Percentiles rank a stretch among this genome's conserved stretches.
These are phyloP conservation scores for Podospora anserina DNA, from an alignment of 495 filamentous ascomycete species.

Conservation along the genomic window DNA sequence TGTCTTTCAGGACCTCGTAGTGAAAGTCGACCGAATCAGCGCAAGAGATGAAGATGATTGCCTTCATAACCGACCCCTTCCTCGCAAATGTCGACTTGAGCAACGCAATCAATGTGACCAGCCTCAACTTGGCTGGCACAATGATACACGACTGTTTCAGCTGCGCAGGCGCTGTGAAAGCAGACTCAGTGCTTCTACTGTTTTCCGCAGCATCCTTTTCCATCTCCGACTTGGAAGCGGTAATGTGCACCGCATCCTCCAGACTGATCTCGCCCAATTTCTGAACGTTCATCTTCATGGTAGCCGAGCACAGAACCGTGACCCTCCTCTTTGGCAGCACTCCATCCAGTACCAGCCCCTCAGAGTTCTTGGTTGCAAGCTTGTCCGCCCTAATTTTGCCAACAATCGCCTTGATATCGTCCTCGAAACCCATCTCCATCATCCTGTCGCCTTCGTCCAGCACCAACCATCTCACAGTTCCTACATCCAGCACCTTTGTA, in stretches of 20 bases:
- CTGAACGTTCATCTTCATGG: slow-evolving; percentile 94
- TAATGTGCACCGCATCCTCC: slow-evolving; percentile 86
- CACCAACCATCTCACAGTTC: slow-evolving; percentile 87
- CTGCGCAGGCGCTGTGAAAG: slow-evolving; percentile 85
- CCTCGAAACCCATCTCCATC: slow-evolving; percentile 96
- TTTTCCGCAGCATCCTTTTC: slow-evolving; percentile 40
- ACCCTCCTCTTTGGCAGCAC: slow-evolving; percentile 69
- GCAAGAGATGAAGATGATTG: slow-evolving; percentile 93
- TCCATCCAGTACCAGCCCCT: slow-evolving; percentile 46
- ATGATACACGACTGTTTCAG: slow-evolving; percentile 86
- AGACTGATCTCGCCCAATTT: slow-evolving; percentile 88
- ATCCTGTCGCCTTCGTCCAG: slow-evolving; percentile 93
- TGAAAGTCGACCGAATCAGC: slow-evolving; percentile 97
- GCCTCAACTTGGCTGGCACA: slow-evolving; percentile 79
- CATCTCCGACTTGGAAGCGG: slow-evolving; percentile 56
- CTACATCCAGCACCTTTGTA: slow-evolving; percentile 82
- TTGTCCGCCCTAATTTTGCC: slow-evolving; percentile 62
- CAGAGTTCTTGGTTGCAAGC: slow-evolving; percentile 36
- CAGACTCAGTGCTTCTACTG: slow-evolving; percentile 43
- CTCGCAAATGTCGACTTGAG: slow-evolving; percentile 83
- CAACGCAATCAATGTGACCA: slow-evolving; percentile 80
- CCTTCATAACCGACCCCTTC: slow-evolving; percentile 85
- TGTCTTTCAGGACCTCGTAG: slow-evolving; percentile 76
- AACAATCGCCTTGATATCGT: slow-evolving; percentile 77
- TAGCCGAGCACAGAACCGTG: slow-evolving; percentile 92